Evolutionary conservation across 176 grass and related monocot species (phyloP), one percentile per base, ranked within the genome.

Genomic region (Luzula sylvatica): DNA sequence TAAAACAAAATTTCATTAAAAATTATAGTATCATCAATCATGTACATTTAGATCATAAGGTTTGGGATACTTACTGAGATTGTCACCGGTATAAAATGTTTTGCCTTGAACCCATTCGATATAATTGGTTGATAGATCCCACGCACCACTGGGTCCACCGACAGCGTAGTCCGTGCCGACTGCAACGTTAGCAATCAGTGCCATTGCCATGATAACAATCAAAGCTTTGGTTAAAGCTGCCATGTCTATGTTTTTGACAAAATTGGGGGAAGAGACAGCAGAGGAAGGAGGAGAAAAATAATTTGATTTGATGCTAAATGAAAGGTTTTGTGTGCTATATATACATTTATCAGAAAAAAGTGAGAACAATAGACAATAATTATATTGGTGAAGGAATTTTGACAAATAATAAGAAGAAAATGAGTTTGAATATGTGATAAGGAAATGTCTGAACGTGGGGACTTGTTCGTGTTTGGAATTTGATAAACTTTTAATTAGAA

Each of bases 11-110:
- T 35, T 4, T 35, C 9, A 35, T 35, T 9, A 35, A 4, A 35
- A 35, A 7, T 4, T 35, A 35, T 35, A 7, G 30, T 35, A 35
- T 35, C 9, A 35, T 7, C 30, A 7, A 9, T 35, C 9, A 9
- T 35, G 9, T 35, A 35, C 30, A 35, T 35, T 35, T 35, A 49
- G 23, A 49, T 24, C 13, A 30, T 18, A 63, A 7, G 9, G 23
- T 23, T 42, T 14, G 17, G 46, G 20, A n/a, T 64, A 64, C 42
- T 64, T 64, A 64, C 59, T 64, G 24, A 64, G n/a, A 23, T 47
- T 20, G 43, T 64, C 60, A 3, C 60, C 43, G 3, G 60, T 1
- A 19, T 49, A 50, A 16, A 64, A 64, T 3, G 11, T 64, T 20
- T 8, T 4, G 15, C 7, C 42, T 12, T 27, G 20, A 64, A 64